phyloP scores from a whole-genome alignment of 2,329 filamentous ascomycete genomes.

The Exophiala mesophila region DNA sequence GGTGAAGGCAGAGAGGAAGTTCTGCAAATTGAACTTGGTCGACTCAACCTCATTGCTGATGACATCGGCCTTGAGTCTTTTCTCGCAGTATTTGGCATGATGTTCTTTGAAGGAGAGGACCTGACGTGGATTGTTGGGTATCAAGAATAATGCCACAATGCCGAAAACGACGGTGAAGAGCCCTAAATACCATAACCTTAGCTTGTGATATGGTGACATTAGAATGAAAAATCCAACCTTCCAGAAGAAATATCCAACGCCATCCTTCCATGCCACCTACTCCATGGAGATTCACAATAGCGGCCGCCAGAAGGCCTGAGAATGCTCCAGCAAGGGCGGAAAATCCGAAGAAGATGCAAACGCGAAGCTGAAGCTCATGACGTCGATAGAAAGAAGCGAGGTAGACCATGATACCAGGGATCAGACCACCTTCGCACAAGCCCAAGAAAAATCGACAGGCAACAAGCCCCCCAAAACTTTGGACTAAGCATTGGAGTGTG shows the following conservation, averaged over 20 bases:
- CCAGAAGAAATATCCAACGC: conserved; percentile 52
- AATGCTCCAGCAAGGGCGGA: conserved; percentile 15
- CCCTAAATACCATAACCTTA: conserved; percentile 27
- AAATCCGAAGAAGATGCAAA: conserved; percentile 5
- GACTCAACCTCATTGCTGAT: background rate
- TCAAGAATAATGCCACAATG: conserved; percentile 37
- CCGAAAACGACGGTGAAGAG: conserved; percentile 40
- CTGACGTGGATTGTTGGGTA: conserved; percentile 36
- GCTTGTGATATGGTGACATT: background rate
- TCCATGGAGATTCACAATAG: conserved; percentile 43
- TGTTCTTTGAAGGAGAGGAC: conserved; percentile 9
- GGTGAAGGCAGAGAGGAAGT: conserved; percentile 27
- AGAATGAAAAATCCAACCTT: conserved; percentile 33
- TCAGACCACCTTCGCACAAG: conserved; percentile 16
- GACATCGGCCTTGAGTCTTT: conserved; percentile 34
- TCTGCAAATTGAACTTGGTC: background rate
- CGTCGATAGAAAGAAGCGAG: conserved; percentile 7
- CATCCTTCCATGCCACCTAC: conserved; percentile 42
- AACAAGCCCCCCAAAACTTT: conserved; percentile 43
- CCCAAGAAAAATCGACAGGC: conserved; percentile 24
- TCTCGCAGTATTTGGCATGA: conserved; percentile 7
- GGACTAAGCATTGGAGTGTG: conserved; percentile 46
- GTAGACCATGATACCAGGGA: conserved; percentile 8
- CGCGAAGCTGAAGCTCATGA: conserved; percentile 7
- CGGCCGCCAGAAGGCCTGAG: conserved; percentile 15